Base-by-base conservation (phyloP, 352 stramenopile species). In the Pythium oligandrum region DNA sequence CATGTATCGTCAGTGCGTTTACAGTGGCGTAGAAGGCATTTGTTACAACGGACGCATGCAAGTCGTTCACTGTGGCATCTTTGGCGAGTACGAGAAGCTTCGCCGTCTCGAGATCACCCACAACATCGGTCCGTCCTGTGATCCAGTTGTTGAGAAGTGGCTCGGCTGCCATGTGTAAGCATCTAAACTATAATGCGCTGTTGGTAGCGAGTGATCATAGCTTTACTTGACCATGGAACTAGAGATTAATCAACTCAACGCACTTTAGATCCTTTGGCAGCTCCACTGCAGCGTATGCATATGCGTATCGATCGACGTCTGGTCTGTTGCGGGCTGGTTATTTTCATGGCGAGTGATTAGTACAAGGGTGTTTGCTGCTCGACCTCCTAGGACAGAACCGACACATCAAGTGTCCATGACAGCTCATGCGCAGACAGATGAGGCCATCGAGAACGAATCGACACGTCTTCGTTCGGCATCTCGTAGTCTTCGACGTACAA, bases 21-120 rank as follows among this genome's bases (percentile, higher is more conserved):
- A 68, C 11, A 51, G 59, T 7, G 61, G 44, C 0, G 45, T 11
- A 3, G 42, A 55, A 0, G 71, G 69, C 0, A 77, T 82, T 37
- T 78, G 69, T 57, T 75, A 71, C 55, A 78, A 77, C 47, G 59
- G 55, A 3, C 63, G 69, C 1, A 73, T 82, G 69, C 66, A 76
- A 39, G 64, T 78, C 9, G 39, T 82, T 6, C 51, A 76, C 57
- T 81, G 71, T 50, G 57, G 73, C 49, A 60, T 73, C 6, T 64
- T 59, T 10, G 61, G 57, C 4, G 53, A 65, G 30, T 73, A 71
- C 36, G 63, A 77, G 40, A 50, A 53, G 12, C 70, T 73, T 61
- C 64, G 70, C 0, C 53, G 61, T 10, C 43, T 71, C 37, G 55
- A 78, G 34, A 78, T 78, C 59, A 40, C 42, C 33, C 44, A 43